Conservation (phyloP, 2,329 filamentous ascomycete species). For the Calycina herbarum region DNA sequence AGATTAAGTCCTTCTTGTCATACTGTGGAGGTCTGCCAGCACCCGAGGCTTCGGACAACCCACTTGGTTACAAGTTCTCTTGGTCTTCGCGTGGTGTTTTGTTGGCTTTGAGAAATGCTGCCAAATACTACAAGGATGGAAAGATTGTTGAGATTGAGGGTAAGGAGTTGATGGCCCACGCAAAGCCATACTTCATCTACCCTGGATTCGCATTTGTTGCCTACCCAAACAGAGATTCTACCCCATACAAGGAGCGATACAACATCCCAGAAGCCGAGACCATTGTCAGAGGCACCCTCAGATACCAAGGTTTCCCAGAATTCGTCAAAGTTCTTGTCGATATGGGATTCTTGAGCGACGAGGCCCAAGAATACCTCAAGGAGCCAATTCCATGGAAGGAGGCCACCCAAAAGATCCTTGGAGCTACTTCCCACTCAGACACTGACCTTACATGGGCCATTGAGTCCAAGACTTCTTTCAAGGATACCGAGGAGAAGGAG, state of each 20-base stretch:
- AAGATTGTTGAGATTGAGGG: conserved; percentile 66
- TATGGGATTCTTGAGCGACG: conserved; percentile 82
- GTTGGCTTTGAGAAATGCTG: conserved; percentile 82
- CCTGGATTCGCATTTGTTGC: conserved; percentile 86
- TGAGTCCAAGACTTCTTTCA: conserved; percentile 72
- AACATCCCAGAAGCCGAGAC: conserved; percentile 89
- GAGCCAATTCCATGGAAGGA: conserved; percentile 77
- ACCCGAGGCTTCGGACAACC: conserved; percentile 78
- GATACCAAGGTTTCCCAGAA: conserved; percentile 74
- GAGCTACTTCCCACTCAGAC: conserved; percentile 64
- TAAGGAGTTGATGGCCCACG: conserved; percentile 77
- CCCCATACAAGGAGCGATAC: conserved; percentile 84
- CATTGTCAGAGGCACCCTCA: conserved; percentile 78
- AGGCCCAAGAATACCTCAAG: conserved; percentile 64
- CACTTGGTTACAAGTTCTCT: conserved; percentile 90
- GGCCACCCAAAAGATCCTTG: conserved; percentile 75
- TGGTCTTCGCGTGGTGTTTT: conserved; percentile 66
- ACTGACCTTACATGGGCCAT: conserved; percentile 73
- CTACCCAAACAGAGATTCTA: conserved; percentile 91
- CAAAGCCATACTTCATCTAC: conserved; percentile 90
- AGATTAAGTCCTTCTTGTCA: conserved; percentile 77
- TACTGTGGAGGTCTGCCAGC: conserved; percentile 82
- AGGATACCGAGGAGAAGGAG: conserved; percentile 64
- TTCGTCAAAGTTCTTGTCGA: conserved; percentile 87
- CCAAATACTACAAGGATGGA: conserved; percentile 79